Base-by-base conservation (phyloP, 768 basidiomycete species). In the Megacollybia marginata region DNA sequence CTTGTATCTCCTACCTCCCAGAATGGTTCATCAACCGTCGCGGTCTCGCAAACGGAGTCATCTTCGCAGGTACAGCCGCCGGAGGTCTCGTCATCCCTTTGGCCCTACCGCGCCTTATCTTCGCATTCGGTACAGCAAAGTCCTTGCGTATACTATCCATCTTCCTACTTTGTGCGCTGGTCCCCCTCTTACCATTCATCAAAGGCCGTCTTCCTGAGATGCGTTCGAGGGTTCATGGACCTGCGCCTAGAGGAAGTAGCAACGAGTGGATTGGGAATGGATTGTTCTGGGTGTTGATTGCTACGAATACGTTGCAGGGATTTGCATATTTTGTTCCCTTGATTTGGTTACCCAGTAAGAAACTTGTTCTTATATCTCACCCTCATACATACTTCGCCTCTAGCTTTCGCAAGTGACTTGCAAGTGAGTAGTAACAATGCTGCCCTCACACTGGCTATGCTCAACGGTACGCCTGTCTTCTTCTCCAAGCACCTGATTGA, bases 1-100 rank as follows among this genome's bases (percentile, higher is more conserved):
- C 62, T 0, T 59, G 56, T 44, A 53, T 66, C 10, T 58, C 58
- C 6, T 62, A 58, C 45, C 45, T 67, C 33, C 53, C 65, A 1
- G 66, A 68, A 52, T 68, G 66, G 66, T 68, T 67, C 48, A 56
- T 62, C 18, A 48, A 49, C 3, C 57, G 61, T 4, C 49, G 66
- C 42, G 66, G 65, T 2, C 54, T 63, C 5, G 66, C 66, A 5
- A 64, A 62, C 33, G 65, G 66, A 2, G 59, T 65, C 23, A 55
- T 67, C 23, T 64, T 63, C 46, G 61, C 63, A 28, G 66, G 65
- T 54, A 61, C 62, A 20, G 52, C 56, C 1, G 45, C 51, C 0
- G 67, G 65, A 9, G 67, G 64, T 20, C 34, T 64, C 9, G 31
- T 65, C 23, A 52, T 64, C 13, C 65, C 64, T 0, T 48, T 66